Evolutionary conservation across 495 filamentous ascomycete genomes (phyloP).

Genomic region (Thozetella sp.): DNA sequence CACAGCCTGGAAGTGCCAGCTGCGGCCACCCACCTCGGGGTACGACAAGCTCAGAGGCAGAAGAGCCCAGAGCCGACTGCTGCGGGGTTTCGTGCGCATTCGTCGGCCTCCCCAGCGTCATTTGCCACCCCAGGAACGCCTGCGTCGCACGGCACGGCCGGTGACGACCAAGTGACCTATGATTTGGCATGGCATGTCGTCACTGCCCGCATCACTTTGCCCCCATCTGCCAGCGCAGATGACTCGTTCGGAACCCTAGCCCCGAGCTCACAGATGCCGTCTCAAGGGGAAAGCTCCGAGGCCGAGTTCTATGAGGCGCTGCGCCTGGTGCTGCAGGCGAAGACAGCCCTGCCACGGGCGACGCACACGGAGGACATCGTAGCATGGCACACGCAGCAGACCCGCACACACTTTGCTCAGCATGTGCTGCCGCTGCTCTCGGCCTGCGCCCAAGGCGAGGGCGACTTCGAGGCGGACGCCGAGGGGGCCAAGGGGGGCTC

Average conservation of each 20-base stretch:
- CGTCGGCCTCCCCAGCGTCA: conserved; percentile 7
- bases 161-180: conserved; percentile 60
- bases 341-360: conserved; percentile 38
- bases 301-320: conserved; percentile 43
- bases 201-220: conserved; percentile 62
- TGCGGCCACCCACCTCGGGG: neutral
- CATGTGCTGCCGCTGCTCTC: conserved; percentile 50
- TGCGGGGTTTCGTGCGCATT: conserved; percentile 8
- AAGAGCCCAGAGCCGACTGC: neutral
- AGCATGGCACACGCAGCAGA: conserved; percentile 53
- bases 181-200: conserved; percentile 71
- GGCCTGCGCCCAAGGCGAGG: conserved; percentile 26
- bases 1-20: neutral
- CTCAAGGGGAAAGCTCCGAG: conserved; percentile 13
- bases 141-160: conserved; percentile 11
- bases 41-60: neutral
- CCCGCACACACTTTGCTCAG: conserved; percentile 48
- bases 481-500: conserved; percentile 10
- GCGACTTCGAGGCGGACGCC: conserved; percentile 6
- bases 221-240: conserved; percentile 42
- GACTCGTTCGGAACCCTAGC: conserved; percentile 42
- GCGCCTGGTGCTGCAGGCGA: conserved; percentile 37
- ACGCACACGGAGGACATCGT: conserved; percentile 48
- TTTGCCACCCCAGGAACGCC: conserved; percentile 21
- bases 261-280: conserved; percentile 34